A percentile compares a stretch with the other conserved stretches of the same genome.
Evolutionary conservation across 164 flowering plant species (phyloP).

Genomic region (Berberis thunbergii): DNA sequence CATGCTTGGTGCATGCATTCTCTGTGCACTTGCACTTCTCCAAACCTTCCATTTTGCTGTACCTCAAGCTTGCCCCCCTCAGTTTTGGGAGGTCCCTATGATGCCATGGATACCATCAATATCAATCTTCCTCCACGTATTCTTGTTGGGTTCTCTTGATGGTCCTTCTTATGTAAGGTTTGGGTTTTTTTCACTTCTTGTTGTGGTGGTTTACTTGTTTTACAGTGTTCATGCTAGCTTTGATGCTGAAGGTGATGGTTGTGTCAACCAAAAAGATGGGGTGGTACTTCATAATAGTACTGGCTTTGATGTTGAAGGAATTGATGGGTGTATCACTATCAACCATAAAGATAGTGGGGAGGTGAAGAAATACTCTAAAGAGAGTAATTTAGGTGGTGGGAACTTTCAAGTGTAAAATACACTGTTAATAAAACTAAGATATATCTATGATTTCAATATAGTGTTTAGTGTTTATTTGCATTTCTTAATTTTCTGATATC

Average conservation of each 20-base stretch:
- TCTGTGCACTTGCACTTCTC: conserved; percentile 30
- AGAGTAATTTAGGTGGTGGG: neutral
- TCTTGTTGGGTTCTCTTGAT: conserved; percentile 69
- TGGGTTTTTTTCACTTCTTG: conserved; percentile 54
- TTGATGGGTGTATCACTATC: too few species aligned
- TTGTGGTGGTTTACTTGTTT: conserved; percentile 51
- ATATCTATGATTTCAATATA: too few species aligned
- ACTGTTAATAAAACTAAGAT: too few species aligned
- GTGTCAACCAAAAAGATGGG: neutral
- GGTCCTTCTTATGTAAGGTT: conserved; percentile 69
- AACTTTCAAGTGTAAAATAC: too few species aligned
- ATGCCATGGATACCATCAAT: conserved; percentile 89
- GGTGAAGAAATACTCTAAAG: neutral
- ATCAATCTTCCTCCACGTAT: conserved; percentile 73
- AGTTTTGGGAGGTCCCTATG: conserved; percentile 81
- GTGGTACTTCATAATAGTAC: neutral
- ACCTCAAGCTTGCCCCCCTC: conserved; percentile 64
- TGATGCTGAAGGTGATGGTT: neutral
- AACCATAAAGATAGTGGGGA: neutral
- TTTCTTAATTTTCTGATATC: too few species aligned
- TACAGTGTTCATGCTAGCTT: conserved; percentile 36
- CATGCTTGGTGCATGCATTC: conserved; percentile 37
- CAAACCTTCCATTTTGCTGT: conserved; percentile 52
- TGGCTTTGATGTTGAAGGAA: neutral
- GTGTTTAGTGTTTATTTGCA: too few species aligned